These are phyloP conservation scores for Paraglomus occultum DNA, from an alignment of 192 early-diverging fungal species.

Conservation along the genomic window DNA sequence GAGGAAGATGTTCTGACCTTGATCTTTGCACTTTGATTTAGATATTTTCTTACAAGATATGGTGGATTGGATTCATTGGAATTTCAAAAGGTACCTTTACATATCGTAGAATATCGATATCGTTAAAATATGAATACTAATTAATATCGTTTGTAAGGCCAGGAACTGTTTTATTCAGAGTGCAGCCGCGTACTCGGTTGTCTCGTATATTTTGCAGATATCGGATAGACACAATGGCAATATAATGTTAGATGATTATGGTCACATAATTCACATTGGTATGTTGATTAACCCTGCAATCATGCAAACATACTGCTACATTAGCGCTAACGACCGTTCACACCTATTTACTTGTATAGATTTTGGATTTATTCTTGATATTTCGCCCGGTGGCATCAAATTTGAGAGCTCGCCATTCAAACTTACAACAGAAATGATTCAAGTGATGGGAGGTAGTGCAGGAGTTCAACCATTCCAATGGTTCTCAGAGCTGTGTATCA, in stretches of 20 bases:
- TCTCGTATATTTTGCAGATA: constrained; percentile 94
- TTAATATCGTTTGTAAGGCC: constrained; percentile 49
- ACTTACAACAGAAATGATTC: constrained; percentile 94
- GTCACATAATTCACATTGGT: constrained; percentile 96
- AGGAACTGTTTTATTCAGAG: constrained; percentile 94
- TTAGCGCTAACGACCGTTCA: neutral
- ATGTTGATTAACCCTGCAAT: constrained; percentile 14
- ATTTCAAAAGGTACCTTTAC: constrained; percentile 62
- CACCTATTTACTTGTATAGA: constrained; percentile 50
- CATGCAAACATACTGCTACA: neutral
- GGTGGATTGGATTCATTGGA: constrained; percentile 84
- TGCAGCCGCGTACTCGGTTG: constrained; percentile 92
- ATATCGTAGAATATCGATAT: neutral
- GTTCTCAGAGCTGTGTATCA: constrained; percentile 90
- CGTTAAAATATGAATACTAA: constrained; percentile 9
- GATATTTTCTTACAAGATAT: constrained; percentile 89
- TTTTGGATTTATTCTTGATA: constrained; percentile 98
- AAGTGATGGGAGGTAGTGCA: constrained; percentile 91
- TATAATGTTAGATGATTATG: constrained; percentile 97
- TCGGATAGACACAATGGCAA: constrained; percentile 99
- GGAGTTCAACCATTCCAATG: constrained; percentile 77
- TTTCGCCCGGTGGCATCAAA: constrained; percentile 95
- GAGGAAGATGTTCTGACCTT: neutral
- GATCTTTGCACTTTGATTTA: neutral
- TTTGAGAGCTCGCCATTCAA: constrained; percentile 98